Conservation (phyloP, 75 land plant species). For the Azolla pinnata region DNA sequence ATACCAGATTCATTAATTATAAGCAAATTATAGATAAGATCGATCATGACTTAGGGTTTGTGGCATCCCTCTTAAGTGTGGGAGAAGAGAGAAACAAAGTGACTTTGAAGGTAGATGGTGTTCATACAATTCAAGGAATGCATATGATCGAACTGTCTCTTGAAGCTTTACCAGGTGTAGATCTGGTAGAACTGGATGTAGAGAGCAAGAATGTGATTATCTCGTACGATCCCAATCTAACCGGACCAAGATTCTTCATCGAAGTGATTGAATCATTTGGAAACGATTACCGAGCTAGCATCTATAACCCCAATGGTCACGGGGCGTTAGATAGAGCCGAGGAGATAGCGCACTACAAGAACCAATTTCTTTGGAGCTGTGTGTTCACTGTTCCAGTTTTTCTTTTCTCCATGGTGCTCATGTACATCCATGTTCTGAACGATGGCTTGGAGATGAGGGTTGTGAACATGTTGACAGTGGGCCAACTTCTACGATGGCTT, state of each 20-base stretch:
- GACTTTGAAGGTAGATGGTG: conserved; percentile 52
- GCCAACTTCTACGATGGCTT: conserved; percentile 67
- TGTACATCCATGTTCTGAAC: conserved; percentile 56
- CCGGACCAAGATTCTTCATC: conserved; percentile 77
- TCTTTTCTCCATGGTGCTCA: conserved; percentile 77
- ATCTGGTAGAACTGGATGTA: conserved; percentile 50
- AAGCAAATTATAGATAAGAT: conserved; percentile 37
- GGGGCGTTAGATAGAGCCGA: conserved; percentile 45
- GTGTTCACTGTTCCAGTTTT: conserved; percentile 80
- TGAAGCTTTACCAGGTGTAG: conserved; percentile 55
- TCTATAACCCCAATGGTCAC: conserved; percentile 31
- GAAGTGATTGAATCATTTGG: conserved; percentile 39
- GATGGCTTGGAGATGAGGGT: conserved; percentile 47
- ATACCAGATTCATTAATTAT: conserved; percentile 39
- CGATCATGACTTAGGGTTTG: conserved; percentile 76
- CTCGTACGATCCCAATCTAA: conserved; percentile 68
- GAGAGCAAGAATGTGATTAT: conserved; percentile 29
- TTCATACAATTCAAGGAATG: conserved; percentile 32
- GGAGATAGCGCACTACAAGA: conserved; percentile 43
- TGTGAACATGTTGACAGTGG: conserved; percentile 50
- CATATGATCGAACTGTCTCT: conserved; percentile 34
- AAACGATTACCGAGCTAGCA: conserved; percentile 41
- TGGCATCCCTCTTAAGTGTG: conserved; percentile 60
- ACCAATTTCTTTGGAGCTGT: conserved; percentile 69
- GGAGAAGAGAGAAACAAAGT: conserved; percentile 66